Evolutionary conservation across 495 filamentous ascomycete genomes (phyloP), one percentile per base, ranked within the genome.

Genomic region (Hypoxylon lienhwacheense): DNA sequence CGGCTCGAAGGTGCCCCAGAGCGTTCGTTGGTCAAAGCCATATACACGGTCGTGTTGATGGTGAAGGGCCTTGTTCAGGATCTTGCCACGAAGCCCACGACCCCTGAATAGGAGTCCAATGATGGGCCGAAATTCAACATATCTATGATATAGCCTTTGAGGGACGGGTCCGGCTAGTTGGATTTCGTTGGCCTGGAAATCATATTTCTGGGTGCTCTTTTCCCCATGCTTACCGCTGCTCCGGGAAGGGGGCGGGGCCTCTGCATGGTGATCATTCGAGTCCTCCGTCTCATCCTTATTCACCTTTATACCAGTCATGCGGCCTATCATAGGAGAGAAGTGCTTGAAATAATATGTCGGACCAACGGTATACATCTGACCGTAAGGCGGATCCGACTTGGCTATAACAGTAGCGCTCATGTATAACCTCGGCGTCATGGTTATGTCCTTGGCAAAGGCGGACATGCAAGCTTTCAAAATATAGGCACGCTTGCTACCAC

Each of bases 181-280:
- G 35, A 97, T 83, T 55, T 96, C 86, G 66, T 91, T 93, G 28
- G 92, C 90, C 79, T 95, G 90, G 72, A 97, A 97, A 67, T 91
- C 87, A 66, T 91, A 91, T 69, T 80, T 85, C 48, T 85, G 73
- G n/a, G 83, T 74, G 53, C 77, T 78, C 61, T 53, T 76, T 48
- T 61, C 70, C 67, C 28, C 72, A 68, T 53, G 61, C n/a, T 64
- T 59, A 24, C 55, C 40, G 19, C 66, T 16, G 5, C 62, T 40
- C 25, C 67, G 48, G 7, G 49, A 46, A 7, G 19, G 7, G 16
- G 53, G 47, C n/a, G 33, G 14, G n/a, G 56, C 50, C 16, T 66
- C 55, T 4, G 32, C 15, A 14, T 59, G 41, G 3, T 58, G 41
- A n/a, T 56, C 32, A 66, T 70, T 28, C 71, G 74, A 59, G 22